phyloP scores from a whole-genome alignment of 2,329 filamentous ascomycete genomes.

The Tolypocladium ovalisporum region DNA sequence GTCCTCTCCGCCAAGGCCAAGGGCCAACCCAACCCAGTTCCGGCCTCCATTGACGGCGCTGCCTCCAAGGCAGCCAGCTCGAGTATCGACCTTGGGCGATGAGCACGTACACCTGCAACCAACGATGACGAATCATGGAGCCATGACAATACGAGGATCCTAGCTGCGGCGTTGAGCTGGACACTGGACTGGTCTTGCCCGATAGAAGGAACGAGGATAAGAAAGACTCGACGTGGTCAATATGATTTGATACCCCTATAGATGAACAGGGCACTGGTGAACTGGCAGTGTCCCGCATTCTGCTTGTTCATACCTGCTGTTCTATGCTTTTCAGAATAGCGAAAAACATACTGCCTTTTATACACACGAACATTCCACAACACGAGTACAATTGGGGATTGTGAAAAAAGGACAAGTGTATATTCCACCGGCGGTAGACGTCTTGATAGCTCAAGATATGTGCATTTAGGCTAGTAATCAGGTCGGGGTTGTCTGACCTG shows the following conservation, averaged over 20 bases:
- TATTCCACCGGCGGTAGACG: no score
- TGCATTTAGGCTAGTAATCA: neutral
- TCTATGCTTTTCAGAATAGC: neutral
- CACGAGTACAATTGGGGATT: neutral
- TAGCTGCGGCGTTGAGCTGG: neutral
- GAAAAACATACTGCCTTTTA: neutral
- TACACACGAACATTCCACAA: neutral
- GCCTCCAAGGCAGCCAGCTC: constrained; percentile 16
- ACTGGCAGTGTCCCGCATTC: neutral
- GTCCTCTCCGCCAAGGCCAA: constrained; percentile 40
- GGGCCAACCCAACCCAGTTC: constrained; percentile 23
- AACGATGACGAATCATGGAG: neutral
- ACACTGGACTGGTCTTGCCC: neutral
- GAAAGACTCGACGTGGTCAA: neutral
- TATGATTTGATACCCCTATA: constrained; percentile 5
- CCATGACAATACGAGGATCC: neutral
- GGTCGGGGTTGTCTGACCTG: neutral
- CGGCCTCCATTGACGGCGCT: constrained; percentile 11
- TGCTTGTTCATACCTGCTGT: neutral
- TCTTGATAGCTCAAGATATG: neutral
- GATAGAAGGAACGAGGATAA: neutral
- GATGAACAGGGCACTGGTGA: constrained; percentile 1
- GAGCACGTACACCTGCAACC: neutral
- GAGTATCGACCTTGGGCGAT: constrained; percentile 13
- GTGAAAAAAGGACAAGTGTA: neutral